Evolutionary conservation across 495 filamentous ascomycete species (phyloP).

Genomic region (Stereocaulon alpinum): DNA sequence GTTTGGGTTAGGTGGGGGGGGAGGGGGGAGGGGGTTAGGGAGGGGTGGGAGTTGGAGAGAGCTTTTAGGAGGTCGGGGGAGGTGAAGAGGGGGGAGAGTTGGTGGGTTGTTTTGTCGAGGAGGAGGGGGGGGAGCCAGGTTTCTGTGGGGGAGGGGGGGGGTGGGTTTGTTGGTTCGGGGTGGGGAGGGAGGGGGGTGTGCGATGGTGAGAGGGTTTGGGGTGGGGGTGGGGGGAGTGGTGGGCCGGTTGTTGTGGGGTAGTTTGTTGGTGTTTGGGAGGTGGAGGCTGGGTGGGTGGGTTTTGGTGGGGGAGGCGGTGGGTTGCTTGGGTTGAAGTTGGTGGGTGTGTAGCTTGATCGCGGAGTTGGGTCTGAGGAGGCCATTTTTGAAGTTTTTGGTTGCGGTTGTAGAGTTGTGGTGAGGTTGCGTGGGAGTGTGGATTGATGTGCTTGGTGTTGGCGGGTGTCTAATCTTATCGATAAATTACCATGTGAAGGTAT

Average conservation of each 20-base stretch:
- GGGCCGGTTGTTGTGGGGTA: constrained; percentile 10
- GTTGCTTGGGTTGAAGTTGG: not conserved
- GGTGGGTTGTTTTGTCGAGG: constrained; percentile 57
- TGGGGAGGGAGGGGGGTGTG: not conserved
- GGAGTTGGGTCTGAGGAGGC: constrained; percentile 6
- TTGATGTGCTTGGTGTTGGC: not conserved
- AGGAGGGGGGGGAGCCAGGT: constrained; percentile 59
- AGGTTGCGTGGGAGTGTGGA: not conserved
- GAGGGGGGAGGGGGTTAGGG: constrained; percentile 44
- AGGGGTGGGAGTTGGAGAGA: constrained; percentile 55
- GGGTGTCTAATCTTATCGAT: not conserved
- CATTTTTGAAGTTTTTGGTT: not conserved
- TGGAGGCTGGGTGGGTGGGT: constrained; percentile 16
- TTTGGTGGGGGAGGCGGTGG: constrained; percentile 14
- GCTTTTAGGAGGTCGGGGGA: constrained; percentile 38
- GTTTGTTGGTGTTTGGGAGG: constrained; percentile 1
- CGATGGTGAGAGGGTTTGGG: not conserved
- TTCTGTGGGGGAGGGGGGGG: constrained; percentile 15
- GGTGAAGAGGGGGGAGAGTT: constrained; percentile 29
- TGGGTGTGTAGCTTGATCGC: constrained; percentile 1
- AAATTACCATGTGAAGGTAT: constrained; percentile 5
- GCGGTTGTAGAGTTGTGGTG: no score
- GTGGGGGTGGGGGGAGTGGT: constrained; percentile 4
- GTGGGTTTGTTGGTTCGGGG: not conserved
- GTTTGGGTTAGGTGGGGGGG: constrained; percentile 46